Base-by-base conservation (phyloP, 2,329 filamentous ascomycete genomes). In the Huntiella decipiens region DNA sequence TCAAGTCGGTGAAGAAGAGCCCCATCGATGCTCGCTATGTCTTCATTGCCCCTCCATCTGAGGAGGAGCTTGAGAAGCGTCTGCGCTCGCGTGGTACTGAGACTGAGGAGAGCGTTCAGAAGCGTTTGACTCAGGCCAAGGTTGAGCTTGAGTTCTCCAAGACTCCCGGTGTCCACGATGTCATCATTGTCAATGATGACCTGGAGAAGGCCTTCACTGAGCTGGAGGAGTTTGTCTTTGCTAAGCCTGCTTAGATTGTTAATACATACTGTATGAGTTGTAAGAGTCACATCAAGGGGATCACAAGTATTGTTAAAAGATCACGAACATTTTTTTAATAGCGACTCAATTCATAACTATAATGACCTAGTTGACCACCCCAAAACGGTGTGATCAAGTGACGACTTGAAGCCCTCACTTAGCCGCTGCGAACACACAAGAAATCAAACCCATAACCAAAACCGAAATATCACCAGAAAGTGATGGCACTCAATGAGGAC, bases 1-100 rank as follows among this genome's bases (percentile, higher is more conserved):
- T 95, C 49, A 94, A 94, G 67, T 87, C 95, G 64, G 82, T 95
- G 56, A 85, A 86, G 61, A 71, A 73, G 51, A 82, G 79, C 43
- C 70, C 70, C 54, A 73, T 87, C 51, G 71, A 77, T 47, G 82
- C 85, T 5, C 76, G 83, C 46, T 94, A 84, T 64, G 64, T 93
- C 53, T 94, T 94, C 62, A 72, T 95, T 51, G 74, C 81, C 33
- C 87, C 87, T 10, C 88, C 87, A 0, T 80, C 73, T 3, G 63
- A 82, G 53, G 75, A 81, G 55, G 70, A 76, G 43, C 68, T 95
- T 34, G 86, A 93, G 66, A 60, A 71, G 56, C 71, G 84, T 36
- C 67, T 92, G 44, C 71, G 82, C 39, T 80, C 79, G 32, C 70
- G 84, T 48, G 79, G 77, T 6, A 88, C 83, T n/a, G 84, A 91